These are phyloP conservation scores for Fraxinus floribunda DNA, from an alignment of 305 asterid species.

Conservation along the genomic window DNA sequence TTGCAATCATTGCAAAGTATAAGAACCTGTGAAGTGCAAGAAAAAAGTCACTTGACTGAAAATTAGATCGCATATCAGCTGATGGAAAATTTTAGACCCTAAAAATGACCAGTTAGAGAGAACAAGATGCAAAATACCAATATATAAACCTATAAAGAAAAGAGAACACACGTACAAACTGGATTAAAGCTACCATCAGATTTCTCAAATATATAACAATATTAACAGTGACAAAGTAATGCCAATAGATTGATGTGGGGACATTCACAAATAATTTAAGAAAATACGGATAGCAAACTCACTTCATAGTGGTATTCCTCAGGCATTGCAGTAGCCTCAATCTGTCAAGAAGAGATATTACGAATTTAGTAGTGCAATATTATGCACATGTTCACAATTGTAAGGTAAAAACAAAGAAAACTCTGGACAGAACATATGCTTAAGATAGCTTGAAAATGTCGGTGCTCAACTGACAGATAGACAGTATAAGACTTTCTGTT, in stretches of 20 bases:
- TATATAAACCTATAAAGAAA: background rate
- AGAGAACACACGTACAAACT: background rate
- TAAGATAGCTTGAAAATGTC: background rate
- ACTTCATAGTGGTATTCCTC: conserved; percentile 79
- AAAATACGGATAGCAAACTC: conserved; percentile 29
- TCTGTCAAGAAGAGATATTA: conserved; percentile 40
- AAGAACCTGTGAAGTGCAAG: conserved; percentile 47
- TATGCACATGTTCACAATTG: conserved; percentile 8
- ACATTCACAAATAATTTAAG: background rate
- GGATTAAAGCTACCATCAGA: background rate
- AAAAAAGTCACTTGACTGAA: background rate
- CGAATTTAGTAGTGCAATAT: conserved; percentile 8
- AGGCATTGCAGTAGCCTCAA: conserved; percentile 81
- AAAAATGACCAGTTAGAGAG: background rate
- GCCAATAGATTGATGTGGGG: conserved; percentile 1
- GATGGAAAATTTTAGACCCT: background rate
- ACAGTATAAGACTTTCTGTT: background rate
- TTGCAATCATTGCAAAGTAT: conserved; percentile 91
- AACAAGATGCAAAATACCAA: background rate
- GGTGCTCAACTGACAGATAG: background rate
- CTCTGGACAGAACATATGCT: background rate
- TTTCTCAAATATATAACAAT: background rate
- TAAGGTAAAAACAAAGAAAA: background rate
- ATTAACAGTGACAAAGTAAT: background rate
- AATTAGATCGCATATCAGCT: background rate